Percentiles rank a stretch among this genome's conserved stretches.
phyloP scores from a whole-genome alignment of 1,284 basidiomycete genomes.

The Sporisorium iseilematis-ciliati region DNA sequence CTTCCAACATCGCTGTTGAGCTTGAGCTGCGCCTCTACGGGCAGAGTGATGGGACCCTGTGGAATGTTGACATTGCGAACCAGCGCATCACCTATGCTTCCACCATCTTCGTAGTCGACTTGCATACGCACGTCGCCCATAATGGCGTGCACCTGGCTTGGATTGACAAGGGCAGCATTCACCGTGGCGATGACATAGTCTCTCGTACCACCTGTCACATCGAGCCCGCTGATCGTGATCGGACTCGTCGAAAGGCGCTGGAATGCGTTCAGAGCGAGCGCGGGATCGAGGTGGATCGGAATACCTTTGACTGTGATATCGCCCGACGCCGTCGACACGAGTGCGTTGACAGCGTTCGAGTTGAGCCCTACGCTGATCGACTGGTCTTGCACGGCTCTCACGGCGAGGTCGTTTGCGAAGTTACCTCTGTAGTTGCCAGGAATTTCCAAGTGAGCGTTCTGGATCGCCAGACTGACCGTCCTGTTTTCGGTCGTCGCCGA shows the following conservation, averaged over 20 bases:
- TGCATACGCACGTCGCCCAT: conserved; percentile 77
- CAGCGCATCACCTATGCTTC: conserved; percentile 71
- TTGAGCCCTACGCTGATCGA: conserved; percentile 73
- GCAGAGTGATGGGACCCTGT: conserved; percentile 72
- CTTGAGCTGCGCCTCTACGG: conserved; percentile 76
- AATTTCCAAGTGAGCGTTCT: conserved; percentile 77
- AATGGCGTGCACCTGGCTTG: conserved; percentile 79
- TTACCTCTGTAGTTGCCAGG: conserved; percentile 74
- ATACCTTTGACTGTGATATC: conserved; percentile 75
- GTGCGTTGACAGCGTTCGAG: conserved; percentile 74
- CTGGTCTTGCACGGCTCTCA: conserved; percentile 76
- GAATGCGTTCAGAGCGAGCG: conserved; percentile 74
- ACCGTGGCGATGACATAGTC: conserved; percentile 79
- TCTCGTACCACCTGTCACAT: conserved; percentile 78
- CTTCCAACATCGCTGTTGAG: conserved; percentile 74
- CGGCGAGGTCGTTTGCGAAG: conserved; percentile 75
- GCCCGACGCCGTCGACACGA: conserved; percentile 78
- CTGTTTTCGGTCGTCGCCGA: conserved; percentile 76
- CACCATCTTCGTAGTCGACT: conserved; percentile 75
- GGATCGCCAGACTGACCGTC: conserved; percentile 76
- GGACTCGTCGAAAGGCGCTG: conserved; percentile 77
- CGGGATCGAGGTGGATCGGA: conserved; percentile 76
- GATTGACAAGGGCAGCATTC: conserved; percentile 67
- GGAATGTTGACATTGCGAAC: conserved; percentile 43
- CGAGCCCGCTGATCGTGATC: conserved; percentile 75